Evolutionary conservation across 352 stramenopile species (phyloP).

Genomic region (Phytophthora pinifolia): DNA sequence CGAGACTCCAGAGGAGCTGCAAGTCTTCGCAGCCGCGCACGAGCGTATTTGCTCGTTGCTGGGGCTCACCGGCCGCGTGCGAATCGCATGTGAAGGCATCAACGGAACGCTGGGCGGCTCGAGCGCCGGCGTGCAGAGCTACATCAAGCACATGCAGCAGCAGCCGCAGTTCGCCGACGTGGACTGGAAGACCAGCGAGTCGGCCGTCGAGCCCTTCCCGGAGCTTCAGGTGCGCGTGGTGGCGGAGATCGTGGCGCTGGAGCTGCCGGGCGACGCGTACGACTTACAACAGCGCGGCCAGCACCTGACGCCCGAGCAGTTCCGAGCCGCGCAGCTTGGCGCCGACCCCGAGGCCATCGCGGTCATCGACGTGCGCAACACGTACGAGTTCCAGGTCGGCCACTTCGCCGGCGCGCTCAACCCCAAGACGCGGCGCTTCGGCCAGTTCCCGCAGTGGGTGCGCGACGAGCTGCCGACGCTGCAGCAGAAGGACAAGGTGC

Average conservation of each 20-base stretch:
- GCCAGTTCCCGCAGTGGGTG: constrained; percentile 75
- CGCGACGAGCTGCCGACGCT: constrained; percentile 52
- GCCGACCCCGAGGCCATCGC: constrained; percentile 30
- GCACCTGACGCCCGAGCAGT: constrained; percentile 67
- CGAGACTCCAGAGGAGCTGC: constrained; percentile 38
- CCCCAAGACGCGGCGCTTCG: constrained; percentile 79
- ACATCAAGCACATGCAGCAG: constrained; percentile 60
- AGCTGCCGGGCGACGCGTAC: constrained; percentile 55
- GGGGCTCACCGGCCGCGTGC: constrained; percentile 66
- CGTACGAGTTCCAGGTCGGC: constrained; percentile 83
- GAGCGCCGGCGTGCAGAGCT: constrained; percentile 44
- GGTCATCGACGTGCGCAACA: constrained; percentile 77
- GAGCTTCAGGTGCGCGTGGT: constrained; percentile 70
- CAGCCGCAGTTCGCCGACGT: constrained; percentile 37
- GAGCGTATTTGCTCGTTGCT: constrained; percentile 52
- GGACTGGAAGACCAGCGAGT: constrained; percentile 85
- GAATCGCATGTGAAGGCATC: constrained; percentile 81
- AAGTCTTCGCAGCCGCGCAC: constrained; percentile 41
- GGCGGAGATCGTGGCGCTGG: constrained; percentile 78
- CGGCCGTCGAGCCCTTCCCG: constrained; percentile 49
- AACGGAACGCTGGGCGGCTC: constrained; percentile 81
- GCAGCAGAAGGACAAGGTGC: constrained; percentile 68
- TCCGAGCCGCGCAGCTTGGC: constrained; percentile 48
- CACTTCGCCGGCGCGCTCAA: constrained; percentile 78
- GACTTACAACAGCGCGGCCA: constrained; percentile 42